A percentile compares a stretch with the other conserved stretches of the same genome.
These are phyloP conservation scores for Dacryopinax primogenitus DNA, from an alignment of 768 basidiomycete species.

Conservation along the genomic window DNA sequence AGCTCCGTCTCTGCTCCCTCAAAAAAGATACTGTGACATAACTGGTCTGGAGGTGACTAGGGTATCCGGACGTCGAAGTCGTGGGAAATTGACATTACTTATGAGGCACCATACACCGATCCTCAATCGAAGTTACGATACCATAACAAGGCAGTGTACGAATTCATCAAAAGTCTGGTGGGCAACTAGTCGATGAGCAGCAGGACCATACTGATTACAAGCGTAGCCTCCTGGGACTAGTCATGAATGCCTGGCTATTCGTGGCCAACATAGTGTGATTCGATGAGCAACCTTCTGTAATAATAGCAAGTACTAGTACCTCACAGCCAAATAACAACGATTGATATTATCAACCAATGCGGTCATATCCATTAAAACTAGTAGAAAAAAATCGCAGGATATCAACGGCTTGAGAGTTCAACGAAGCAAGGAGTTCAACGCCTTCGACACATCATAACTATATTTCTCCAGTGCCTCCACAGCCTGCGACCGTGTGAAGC, in stretches of 20 bases:
- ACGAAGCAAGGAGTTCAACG: slow-evolving; percentile 59
- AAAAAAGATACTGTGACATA: slow-evolving; percentile 70
- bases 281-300: too few species aligned
- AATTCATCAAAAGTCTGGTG: slow-evolving; percentile 63
- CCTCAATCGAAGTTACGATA: slow-evolving; percentile 67
- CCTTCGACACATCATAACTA: slow-evolving; percentile 67
- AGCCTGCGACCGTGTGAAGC: slow-evolving; percentile 72
- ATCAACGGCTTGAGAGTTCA: too few species aligned
- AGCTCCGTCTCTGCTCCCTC: slow-evolving; percentile 67
- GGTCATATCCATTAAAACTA: too few species aligned
- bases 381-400: too few species aligned
- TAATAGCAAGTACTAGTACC: too few species aligned
- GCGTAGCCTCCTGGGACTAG: background rate
- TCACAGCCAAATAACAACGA: too few species aligned
- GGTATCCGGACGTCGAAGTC: background rate
- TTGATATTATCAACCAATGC: too few species aligned
- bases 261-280: background rate
- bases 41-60: slow-evolving; percentile 60
- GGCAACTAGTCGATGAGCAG: slow-evolving; percentile 14
- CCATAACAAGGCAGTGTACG: slow-evolving; percentile 79
- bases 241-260: slow-evolving; percentile 1
- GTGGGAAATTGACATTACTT: background rate
- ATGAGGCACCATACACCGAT: slow-evolving; percentile 69
- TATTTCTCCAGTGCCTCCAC: slow-evolving; percentile 72
- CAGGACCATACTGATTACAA: background rate